These are phyloP conservation scores for Fusarium albidum DNA, from an alignment of 2,329 filamentous ascomycete genomes.

Conservation along the genomic window DNA sequence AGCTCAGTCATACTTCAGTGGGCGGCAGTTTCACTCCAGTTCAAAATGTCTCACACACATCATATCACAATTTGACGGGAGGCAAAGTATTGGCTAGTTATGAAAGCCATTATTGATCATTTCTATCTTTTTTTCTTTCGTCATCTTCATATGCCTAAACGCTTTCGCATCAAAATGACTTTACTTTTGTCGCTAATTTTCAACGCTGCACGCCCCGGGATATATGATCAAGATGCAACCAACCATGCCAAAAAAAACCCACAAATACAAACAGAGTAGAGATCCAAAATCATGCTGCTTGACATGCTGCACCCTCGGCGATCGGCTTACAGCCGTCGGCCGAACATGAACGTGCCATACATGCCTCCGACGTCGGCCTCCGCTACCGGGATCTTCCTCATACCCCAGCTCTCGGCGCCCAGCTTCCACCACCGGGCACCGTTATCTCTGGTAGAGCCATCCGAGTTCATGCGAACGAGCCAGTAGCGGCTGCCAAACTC, in stretches of 20 bases:
- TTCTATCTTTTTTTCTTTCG: conserved; percentile 31
- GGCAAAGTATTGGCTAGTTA: conserved; percentile 5
- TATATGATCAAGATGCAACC: conserved; percentile 38
- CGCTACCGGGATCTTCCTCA: conserved; percentile 91
- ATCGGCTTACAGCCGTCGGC: conserved; percentile 58
- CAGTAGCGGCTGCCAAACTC: conserved; percentile 73
- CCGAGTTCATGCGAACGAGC: conserved; percentile 66
- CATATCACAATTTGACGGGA: neutral
- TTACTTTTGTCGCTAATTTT: conserved; percentile 41
- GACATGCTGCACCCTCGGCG: conserved; percentile 42
- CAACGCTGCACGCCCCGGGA: conserved; percentile 37
- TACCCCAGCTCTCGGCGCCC: conserved; percentile 85
- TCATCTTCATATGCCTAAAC: conserved; percentile 35
- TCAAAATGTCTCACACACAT: neutral
- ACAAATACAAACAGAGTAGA: conserved; percentile 36
- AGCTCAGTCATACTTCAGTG: neutral
- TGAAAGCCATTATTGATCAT: conserved; percentile 37
- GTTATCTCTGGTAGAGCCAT: conserved; percentile 46
- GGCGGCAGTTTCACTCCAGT: neutral
- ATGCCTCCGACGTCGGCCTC: conserved; percentile 92
- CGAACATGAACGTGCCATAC: conserved; percentile 79
- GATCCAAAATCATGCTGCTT: conserved; percentile 47
- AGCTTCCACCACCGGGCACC: conserved; percentile 79
- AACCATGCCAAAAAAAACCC: conserved; percentile 23
- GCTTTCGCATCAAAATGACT: conserved; percentile 39